Conservation (phyloP, 225 moss, liverwort and hornwort genomes). For the Straminergon stramineum region DNA sequence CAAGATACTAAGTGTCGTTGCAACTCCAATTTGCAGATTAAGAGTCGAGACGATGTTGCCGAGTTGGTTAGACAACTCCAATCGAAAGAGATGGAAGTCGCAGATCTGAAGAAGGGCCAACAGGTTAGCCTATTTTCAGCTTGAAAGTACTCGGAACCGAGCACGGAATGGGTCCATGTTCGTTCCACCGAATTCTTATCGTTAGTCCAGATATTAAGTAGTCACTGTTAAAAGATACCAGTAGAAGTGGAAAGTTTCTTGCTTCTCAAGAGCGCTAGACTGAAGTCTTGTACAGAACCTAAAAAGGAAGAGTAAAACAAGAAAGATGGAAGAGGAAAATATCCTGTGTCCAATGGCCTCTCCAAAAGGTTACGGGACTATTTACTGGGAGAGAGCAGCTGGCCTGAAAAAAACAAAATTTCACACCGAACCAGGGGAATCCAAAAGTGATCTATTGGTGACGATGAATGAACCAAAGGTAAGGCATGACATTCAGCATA, state of each 20-base stretch:
- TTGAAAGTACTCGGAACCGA: background rate
- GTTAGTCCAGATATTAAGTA: background rate
- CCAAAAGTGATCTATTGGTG: background rate
- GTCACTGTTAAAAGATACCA: background rate
- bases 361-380: slow-evolving; percentile 22
- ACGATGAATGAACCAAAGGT: slow-evolving; percentile 16
- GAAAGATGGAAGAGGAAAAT: slow-evolving; percentile 11
- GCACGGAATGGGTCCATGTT: background rate
- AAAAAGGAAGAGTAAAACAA: slow-evolving; percentile 22
- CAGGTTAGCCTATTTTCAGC: slow-evolving; percentile 17
- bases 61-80: slow-evolving; percentile 15
- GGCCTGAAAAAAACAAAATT: slow-evolving; percentile 17
- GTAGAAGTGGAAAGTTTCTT: background rate
- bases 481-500: background rate
- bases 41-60: slow-evolving; percentile 4
- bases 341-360: slow-evolving; percentile 8
- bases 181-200: background rate
- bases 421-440: background rate
- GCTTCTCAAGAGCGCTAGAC: background rate
- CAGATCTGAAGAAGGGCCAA: slow-evolving; percentile 17
- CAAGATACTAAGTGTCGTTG: background rate
- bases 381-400: slow-evolving; percentile 23
- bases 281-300: slow-evolving; percentile 7
- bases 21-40: slow-evolving; percentile 2
- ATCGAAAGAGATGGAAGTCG: slow-evolving; percentile 22